phyloP scores from a whole-genome alignment of 495 filamentous ascomycete genomes.

The Daldinia grandis region DNA sequence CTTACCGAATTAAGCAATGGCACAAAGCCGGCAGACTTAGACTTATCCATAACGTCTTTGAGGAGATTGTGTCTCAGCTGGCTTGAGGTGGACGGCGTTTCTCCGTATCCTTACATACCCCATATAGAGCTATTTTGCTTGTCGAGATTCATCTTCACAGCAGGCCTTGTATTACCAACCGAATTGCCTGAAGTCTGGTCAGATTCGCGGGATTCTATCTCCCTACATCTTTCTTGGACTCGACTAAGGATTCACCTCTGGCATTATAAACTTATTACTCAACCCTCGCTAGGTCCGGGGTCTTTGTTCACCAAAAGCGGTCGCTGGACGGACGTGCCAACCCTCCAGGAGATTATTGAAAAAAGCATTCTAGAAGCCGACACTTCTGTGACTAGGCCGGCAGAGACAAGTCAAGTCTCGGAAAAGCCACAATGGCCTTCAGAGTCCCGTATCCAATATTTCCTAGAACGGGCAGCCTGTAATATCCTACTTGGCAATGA shows the following conservation, averaged over 20 bases:
- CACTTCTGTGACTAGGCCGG: slow-evolving; percentile 48
- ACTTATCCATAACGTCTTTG: slow-evolving; percentile 18
- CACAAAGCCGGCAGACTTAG: slow-evolving; percentile 2
- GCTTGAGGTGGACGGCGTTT: slow-evolving; percentile 84
- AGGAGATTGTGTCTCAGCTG: slow-evolving; percentile 64
- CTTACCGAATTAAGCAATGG: not conserved
- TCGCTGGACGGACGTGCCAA: slow-evolving; percentile 60
- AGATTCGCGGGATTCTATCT: slow-evolving; percentile 11
- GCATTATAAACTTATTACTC: slow-evolving; percentile 87
- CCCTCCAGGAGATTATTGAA: slow-evolving; percentile 59
- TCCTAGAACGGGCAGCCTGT: slow-evolving; percentile 83
- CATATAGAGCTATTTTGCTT: slow-evolving; percentile 82
- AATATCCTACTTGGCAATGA: slow-evolving; percentile 88
- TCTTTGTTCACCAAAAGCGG: slow-evolving; percentile 52
- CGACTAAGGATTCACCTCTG: slow-evolving; percentile 79
- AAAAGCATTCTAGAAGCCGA: slow-evolving; percentile 38
- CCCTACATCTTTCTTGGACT: slow-evolving; percentile 54
- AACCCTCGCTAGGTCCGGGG: slow-evolving; percentile 68
- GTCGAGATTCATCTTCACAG: slow-evolving; percentile 72
- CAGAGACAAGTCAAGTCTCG: slow-evolving; percentile 45
- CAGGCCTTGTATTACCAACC: slow-evolving; percentile 44
- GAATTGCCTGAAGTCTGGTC: slow-evolving; percentile 15
- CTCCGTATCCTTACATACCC: slow-evolving; percentile 84
- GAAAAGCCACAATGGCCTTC: slow-evolving; percentile 42
- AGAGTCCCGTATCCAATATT: slow-evolving; percentile 66